A percentile compares a stretch with the other conserved stretches of the same genome.
phyloP scores from a whole-genome alignment of 1,139 yeast species.

The Yamadazyma songkhlaensis region DNA sequence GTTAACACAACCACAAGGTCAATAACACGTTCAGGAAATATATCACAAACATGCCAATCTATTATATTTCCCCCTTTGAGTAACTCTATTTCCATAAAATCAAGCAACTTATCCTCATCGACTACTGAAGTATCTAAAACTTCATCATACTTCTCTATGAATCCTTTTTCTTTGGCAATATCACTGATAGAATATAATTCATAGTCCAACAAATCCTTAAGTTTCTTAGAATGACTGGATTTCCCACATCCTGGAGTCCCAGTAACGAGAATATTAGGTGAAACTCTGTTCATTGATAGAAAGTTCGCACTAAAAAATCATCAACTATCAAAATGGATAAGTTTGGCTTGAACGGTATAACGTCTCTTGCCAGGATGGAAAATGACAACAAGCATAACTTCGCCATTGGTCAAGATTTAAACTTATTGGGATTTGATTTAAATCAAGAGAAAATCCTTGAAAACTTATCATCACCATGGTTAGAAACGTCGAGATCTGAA shows the following conservation, averaged over 20 bases:
- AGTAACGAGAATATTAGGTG: conserved; percentile 84
- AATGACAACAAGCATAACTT: conserved; percentile 63
- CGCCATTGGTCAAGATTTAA: conserved; percentile 83
- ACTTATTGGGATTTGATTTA: conserved; percentile 70
- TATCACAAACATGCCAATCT: conserved; percentile 98
- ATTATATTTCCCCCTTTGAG: conserved; percentile 82
- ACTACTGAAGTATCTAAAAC: conserved; percentile 83
- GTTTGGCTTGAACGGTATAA: conserved; percentile 75
- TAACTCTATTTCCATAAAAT: conserved; percentile 73
- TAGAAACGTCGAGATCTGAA: conserved; percentile 83
- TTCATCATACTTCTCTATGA: conserved; percentile 83
- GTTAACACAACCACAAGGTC: conserved; percentile 89
- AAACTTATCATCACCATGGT: conserved; percentile 91
- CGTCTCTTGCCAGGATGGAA: conserved; percentile 67
- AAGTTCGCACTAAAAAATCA: background rate
- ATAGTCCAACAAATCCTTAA: conserved; percentile 21
- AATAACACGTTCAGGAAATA: conserved; percentile 88
- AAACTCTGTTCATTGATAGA: conserved; percentile 25
- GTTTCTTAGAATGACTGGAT: conserved; percentile 64
- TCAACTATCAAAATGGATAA: conserved; percentile 39
- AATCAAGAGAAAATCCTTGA: conserved; percentile 51
- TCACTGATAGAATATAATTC: conserved; percentile 72
- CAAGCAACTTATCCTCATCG: conserved; percentile 86
- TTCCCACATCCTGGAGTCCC: conserved; percentile 99
- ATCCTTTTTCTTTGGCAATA: conserved; percentile 72